phyloP scores from a whole-genome alignment of 23 red algal genomes.

The Gracilaria caudata region DNA sequence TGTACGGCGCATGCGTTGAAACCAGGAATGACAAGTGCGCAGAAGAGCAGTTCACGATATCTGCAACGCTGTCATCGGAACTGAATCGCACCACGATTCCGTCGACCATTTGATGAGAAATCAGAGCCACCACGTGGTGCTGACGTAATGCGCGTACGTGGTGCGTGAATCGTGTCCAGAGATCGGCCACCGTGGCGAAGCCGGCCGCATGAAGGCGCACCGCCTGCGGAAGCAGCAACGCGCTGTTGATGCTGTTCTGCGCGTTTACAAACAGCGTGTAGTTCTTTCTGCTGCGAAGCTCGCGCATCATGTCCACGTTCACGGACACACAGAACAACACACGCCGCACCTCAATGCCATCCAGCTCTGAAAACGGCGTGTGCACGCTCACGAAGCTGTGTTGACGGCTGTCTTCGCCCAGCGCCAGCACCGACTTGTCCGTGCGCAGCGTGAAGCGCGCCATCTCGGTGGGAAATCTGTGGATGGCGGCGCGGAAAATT shows the following conservation, averaged over 20 bases:
- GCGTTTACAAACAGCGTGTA: background rate
- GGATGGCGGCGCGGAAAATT: background rate
- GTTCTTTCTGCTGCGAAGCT: background rate
- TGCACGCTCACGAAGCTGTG: too few species aligned
- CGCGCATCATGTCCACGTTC: background rate
- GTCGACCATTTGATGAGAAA: background rate
- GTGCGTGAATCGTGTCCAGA: background rate
- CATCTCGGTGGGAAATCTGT: constrained; percentile 3
- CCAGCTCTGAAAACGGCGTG: background rate
- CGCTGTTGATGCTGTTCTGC: background rate
- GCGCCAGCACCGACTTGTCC: background rate
- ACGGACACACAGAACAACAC: background rate
- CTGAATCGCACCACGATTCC: background rate
- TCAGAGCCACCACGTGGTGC: background rate
- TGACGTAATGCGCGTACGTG: background rate
- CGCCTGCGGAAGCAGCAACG: background rate
- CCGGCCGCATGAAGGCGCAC: background rate
- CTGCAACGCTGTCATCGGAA: background rate
- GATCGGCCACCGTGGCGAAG: background rate
- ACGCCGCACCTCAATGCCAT: background rate
- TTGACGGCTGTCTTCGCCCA: background rate
- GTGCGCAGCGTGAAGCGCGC: background rate
- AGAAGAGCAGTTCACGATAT: background rate
- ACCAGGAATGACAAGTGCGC: background rate
- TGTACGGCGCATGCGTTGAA: background rate